phyloP scores from a whole-genome alignment of 345 rosid genomes.

The Dipteronia dyeriana region DNA sequence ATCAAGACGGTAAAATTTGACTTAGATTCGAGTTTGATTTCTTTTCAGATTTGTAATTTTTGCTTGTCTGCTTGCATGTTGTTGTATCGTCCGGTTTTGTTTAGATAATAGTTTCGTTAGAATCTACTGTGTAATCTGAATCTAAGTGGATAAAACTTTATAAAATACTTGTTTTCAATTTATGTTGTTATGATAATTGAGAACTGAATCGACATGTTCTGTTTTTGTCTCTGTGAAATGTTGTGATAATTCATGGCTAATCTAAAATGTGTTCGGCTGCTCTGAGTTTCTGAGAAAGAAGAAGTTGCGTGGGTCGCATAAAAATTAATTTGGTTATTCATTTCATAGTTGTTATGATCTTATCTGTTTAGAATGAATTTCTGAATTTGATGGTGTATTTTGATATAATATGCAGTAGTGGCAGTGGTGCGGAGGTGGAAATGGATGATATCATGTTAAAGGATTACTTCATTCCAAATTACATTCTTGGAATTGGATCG shows the following conservation, averaged over 20 bases:
- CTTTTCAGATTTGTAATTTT: background rate
- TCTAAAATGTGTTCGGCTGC: background rate
- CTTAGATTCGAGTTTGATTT: background rate
- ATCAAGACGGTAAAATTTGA: slow-evolving; percentile 3
- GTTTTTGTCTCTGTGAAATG: too few species aligned
- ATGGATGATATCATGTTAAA: slow-evolving; percentile 12
- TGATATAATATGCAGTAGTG: slow-evolving; percentile 19
- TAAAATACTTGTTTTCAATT: background rate
- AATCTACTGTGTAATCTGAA: background rate
- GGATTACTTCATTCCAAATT: slow-evolving; percentile 48
- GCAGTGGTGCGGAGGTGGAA: background rate
- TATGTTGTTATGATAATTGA: background rate
- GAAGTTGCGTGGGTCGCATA: background rate
- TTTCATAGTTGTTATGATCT: background rate
- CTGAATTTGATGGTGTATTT: slow-evolving; percentile 3
- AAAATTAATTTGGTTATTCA: background rate
- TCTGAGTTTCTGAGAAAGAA: too few species aligned
- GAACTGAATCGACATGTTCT: slow-evolving; percentile 1
- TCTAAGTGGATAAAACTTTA: background rate
- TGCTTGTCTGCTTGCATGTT: background rate
- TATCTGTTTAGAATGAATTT: background rate
- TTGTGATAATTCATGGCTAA: background rate
- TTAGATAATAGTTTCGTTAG: too few species aligned
- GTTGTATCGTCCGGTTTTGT: too few species aligned
- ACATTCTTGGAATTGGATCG: slow-evolving; percentile 42